Evolutionary conservation across 1,284 basidiomycete genomes (phyloP).

Genomic region (Tilletia walkeri): DNA sequence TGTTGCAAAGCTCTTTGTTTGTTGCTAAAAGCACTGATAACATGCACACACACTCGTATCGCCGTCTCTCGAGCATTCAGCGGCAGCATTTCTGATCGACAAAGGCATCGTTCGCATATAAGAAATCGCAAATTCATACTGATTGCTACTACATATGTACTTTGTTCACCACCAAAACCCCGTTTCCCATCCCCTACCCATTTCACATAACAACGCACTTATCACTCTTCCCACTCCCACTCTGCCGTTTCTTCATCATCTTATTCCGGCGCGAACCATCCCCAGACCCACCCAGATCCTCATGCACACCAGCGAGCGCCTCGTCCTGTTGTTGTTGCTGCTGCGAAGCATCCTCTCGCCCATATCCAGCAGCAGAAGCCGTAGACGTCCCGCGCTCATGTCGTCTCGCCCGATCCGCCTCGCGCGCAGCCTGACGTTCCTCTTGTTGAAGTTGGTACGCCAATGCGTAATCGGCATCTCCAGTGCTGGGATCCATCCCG

Average conservation of each 20-base stretch:
- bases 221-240: neutral
- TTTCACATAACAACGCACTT: neutral
- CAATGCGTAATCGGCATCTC: slow-evolving; percentile 40
- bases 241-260: neutral
- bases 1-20: too few relatives aligned
- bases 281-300: neutral
- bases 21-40: too few relatives aligned
- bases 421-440: slow-evolving; percentile 20
- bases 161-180: too few relatives aligned
- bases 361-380: neutral
- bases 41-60: too few relatives aligned
- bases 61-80: too few relatives aligned
- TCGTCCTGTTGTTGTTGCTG: neutral
- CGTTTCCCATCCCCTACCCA: too few relatives aligned
- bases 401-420: neutral
- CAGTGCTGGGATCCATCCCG: slow-evolving; percentile 19
- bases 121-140: too few relatives aligned
- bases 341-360: neutral
- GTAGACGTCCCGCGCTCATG: neutral
- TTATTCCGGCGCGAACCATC: neutral
- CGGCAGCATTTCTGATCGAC: too few relatives aligned
- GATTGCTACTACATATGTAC: too few relatives aligned
- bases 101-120: too few relatives aligned
- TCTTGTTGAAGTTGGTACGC: slow-evolving; percentile 43
- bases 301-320: neutral